A percentile compares a stretch with the other conserved stretches of the same genome.
Conservation (phyloP, 108 stramenopile genomes). For the Bacterosira constricta region DNA sequence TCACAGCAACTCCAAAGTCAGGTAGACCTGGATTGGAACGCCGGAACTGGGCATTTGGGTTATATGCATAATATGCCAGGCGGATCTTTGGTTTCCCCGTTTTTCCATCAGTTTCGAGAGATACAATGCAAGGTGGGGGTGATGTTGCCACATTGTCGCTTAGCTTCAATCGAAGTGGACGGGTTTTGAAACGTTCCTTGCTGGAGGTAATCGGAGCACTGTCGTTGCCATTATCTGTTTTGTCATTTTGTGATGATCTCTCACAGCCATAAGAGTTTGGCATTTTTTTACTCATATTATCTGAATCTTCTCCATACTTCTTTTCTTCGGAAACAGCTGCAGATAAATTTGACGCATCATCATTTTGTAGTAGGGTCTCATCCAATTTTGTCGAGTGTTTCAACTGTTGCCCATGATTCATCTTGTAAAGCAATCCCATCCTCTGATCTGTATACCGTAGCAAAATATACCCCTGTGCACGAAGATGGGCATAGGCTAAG, state of each 20-base stretch:
- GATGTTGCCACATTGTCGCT: slow-evolving; percentile 51
- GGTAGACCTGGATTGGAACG: slow-evolving; percentile 77
- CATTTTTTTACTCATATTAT: neutral
- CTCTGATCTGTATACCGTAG: slow-evolving; percentile 65
- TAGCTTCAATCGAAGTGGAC: neutral
- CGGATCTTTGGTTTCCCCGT: neutral
- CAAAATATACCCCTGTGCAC: slow-evolving; percentile 76
- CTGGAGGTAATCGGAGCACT: neutral
- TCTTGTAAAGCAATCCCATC: slow-evolving; percentile 33
- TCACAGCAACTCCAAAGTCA: slow-evolving; percentile 69
- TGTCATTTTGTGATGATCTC: neutral
- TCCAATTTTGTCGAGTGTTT: neutral
- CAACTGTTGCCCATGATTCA: neutral
- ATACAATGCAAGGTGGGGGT: slow-evolving; percentile 51
- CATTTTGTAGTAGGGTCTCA: neutral
- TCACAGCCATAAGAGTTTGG: neutral
- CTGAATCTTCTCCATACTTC: neutral
- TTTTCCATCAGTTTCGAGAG: neutral
- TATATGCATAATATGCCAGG: slow-evolving; percentile 76
- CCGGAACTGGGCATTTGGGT: slow-evolving; percentile 68
- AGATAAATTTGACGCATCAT: neutral
- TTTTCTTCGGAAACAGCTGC: neutral
- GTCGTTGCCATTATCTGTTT: neutral
- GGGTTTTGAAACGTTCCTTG: neutral
- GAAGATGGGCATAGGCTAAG: slow-evolving; percentile 80